A percentile compares a stretch with the other conserved stretches of the same genome.
phyloP scores from a whole-genome alignment of 2,329 filamentous ascomycete genomes.

The Colletotrichum lentis region DNA sequence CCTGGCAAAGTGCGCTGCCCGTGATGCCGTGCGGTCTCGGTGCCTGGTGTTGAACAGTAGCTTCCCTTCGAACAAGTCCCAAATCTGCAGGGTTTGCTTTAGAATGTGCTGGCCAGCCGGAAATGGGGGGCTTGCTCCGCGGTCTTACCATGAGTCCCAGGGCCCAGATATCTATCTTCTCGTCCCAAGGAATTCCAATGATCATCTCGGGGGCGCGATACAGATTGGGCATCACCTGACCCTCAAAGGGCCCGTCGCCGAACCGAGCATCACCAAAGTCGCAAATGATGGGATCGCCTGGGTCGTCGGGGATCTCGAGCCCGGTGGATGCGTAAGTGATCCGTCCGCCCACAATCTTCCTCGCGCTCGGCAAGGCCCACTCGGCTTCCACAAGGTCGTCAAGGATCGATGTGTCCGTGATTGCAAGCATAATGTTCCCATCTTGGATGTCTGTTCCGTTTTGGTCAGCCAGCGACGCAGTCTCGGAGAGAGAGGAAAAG shows the following conservation, averaged over 20 bases:
- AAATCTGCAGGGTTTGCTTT: slow-evolving; percentile 39
- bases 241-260: slow-evolving; percentile 40
- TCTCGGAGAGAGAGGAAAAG: neutral
- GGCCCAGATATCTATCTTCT: slow-evolving; percentile 48
- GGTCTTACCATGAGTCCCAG: slow-evolving; percentile 21
- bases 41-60: slow-evolving; percentile 42
- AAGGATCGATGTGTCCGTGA: slow-evolving; percentile 35
- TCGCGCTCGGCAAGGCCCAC: slow-evolving; percentile 39
- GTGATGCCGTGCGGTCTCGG: slow-evolving; percentile 39
- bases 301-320: slow-evolving; percentile 41
- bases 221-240: slow-evolving; percentile 46
- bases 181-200: slow-evolving; percentile 46
- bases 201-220: slow-evolving; percentile 49
- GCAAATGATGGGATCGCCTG: slow-evolving; percentile 42
- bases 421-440: slow-evolving; percentile 42
- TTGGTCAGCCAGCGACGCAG: too few relatives aligned
- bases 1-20: slow-evolving; percentile 45
- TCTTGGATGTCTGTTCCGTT: slow-evolving; percentile 41
- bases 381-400: slow-evolving; percentile 35
- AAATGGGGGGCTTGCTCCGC: accelerated
- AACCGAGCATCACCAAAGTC: slow-evolving; percentile 46
- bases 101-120: neutral
- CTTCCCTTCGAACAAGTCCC: slow-evolving; percentile 46
- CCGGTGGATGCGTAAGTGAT: slow-evolving; percentile 43
- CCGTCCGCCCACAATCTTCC: slow-evolving; percentile 44